phyloP scores from a whole-genome alignment of 768 basidiomycete species.

The Leccinum longicurvipes region DNA sequence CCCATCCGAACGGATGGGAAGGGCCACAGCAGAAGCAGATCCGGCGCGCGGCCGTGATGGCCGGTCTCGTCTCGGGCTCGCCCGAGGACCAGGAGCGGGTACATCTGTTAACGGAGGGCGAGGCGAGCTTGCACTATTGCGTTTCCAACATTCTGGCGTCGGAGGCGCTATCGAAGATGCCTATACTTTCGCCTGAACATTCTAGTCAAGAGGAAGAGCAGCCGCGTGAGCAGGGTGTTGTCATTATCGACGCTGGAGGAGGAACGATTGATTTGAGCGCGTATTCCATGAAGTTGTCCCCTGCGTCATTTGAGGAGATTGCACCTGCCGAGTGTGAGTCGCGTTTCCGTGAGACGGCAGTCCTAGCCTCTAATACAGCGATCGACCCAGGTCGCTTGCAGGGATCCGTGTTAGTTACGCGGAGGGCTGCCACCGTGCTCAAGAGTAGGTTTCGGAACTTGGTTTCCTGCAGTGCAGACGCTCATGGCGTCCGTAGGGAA shows the following conservation, averaged over 20 bases:
- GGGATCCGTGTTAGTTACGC: conserved; percentile 40
- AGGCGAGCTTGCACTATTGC: conserved; percentile 60
- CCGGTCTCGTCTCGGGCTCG: conserved; percentile 46
- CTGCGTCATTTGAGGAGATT: conserved; percentile 39
- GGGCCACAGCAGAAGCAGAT: conserved; percentile 56
- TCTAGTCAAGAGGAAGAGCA: conserved; percentile 17
- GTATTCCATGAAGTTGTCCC: conserved; percentile 38
- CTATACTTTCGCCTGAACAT: conserved; percentile 19
- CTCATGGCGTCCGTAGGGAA: conserved; percentile 19
- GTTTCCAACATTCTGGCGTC: conserved; percentile 44
- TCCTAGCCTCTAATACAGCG: background rate
- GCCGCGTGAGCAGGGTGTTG: conserved; percentile 33
- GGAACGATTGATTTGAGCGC: conserved; percentile 43
- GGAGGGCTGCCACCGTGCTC: conserved; percentile 33
- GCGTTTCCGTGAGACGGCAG: background rate
- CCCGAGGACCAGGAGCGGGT: conserved; percentile 40
- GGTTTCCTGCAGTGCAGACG: background rate
- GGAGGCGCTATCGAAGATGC: conserved; percentile 23
- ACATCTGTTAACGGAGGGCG: conserved; percentile 61
- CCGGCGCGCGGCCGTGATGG: conserved; percentile 49
- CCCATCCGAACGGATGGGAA: conserved; percentile 68
- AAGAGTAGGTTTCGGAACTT: conserved; percentile 13
- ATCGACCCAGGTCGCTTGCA: conserved; percentile 35
- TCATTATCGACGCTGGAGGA: conserved; percentile 52
- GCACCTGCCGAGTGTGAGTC: conserved; percentile 34